Conservation (phyloP, 1,284 basidiomycete species). For the Peniophora sp. region DNA sequence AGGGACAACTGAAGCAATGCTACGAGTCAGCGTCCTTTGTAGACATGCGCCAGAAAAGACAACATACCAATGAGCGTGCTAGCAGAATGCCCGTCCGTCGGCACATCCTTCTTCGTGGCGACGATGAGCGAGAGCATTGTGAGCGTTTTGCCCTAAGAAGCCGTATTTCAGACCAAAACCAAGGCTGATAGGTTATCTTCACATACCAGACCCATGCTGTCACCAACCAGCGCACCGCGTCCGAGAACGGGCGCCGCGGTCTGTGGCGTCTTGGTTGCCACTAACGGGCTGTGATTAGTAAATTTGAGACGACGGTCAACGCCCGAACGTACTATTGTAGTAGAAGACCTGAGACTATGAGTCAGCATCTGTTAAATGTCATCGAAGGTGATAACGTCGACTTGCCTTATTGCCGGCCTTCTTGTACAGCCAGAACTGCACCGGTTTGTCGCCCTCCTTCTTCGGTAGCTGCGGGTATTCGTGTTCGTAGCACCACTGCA, state of each 20-base stretch:
- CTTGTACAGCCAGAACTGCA: conserved; percentile 81
- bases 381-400: conserved; percentile 8
- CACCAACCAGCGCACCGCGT: conserved; percentile 78
- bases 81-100: conserved; percentile 43
- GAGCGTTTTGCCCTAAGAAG: conserved; percentile 70
- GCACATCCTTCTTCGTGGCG: conserved; percentile 62
- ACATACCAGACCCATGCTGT: conserved; percentile 73
- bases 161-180: conserved; percentile 11
- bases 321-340: conserved; percentile 47
- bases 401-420: conserved; percentile 44
- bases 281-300: conserved; percentile 22
- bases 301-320: neutral
- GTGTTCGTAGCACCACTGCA: conserved; percentile 72
- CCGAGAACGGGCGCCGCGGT: conserved; percentile 59
- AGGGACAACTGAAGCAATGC: conserved; percentile 59
- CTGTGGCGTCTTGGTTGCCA: conserved; percentile 77
- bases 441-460: conserved; percentile 58
- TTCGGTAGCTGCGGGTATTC: conserved; percentile 71
- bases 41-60: neutral
- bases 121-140: conserved; percentile 74
- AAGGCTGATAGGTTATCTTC: too few species aligned
- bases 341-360: conserved; percentile 40
- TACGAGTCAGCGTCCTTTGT: conserved; percentile 5
- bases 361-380: conserved; percentile 1
- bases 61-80: conserved; percentile 68